Base-by-base conservation (phyloP, 371 early-diverging fungal species). In the Mortierella polycephala region DNA sequence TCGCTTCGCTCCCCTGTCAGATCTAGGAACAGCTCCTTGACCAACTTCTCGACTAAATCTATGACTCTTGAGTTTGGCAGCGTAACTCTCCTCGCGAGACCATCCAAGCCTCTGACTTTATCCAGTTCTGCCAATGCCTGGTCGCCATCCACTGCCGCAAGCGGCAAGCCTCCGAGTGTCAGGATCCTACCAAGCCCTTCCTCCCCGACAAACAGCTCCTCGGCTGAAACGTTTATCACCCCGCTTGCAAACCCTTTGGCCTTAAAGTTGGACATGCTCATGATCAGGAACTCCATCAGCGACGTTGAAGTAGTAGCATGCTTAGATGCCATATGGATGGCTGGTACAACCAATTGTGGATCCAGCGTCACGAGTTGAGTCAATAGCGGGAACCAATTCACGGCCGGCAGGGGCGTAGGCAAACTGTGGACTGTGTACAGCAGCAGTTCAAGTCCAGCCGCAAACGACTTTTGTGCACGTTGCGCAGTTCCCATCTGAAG, bases 261-360 rank as follows among this genome's bases (percentile, higher is more conserved):
- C 56, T 76, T 73, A 39, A 67, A 62, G 44, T 56, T 67, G 16
- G 77, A 65, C 64, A 76, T 40, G 16, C 59, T 60, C 67, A 83
- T 80, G n/a, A 88, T 63, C 20, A 89, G 59, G 49, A 82, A 88
- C 60, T 89, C 89, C 16, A 84, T 79, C 50, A 89, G 56, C 1
- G 89, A 89, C 10, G 83, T 71, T 7, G 89, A 89, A 3, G 87
- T 84, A 12, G 64, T 62, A n/a, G 87, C 86, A 64, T 89, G 89
- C 7, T 64, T 64, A 1, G 84, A 82, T 2, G 89, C 87, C 81
- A 89, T 76, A 0, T 47, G 57, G 13, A 88, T 74, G n/a, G 84
- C 82, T 1, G 79, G 45, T 0, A 44, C 39, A 16, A 66, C 73
- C 13, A 83, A 39, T 1, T 37, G 18, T 0, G 71, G 67, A 14